Base-by-base conservation (phyloP, 305 asterid genomes). In the Coffea humblotiana region DNA sequence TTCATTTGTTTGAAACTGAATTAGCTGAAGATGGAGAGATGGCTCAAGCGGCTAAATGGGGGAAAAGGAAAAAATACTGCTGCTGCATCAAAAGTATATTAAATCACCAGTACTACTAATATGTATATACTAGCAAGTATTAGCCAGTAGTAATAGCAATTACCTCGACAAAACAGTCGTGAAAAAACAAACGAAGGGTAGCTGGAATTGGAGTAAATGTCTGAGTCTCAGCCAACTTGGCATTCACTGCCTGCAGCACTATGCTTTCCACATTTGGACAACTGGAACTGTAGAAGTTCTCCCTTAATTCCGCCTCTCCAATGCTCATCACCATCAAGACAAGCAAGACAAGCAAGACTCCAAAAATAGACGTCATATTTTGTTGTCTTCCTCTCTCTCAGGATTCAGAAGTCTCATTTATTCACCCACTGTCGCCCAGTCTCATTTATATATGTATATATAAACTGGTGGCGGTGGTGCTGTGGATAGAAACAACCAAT, bases 111-210 rank as follows among this genome's bases (percentile, higher is more conserved):
- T 37, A 37, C 40, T n/a, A n/a, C n/a, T n/a, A n/a, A n/a, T n/a
- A n/a, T n/a, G n/a, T n/a, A n/a, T n/a, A n/a, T n/a, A n/a, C 7
- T 3, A 52, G 60, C 3, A 29, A 6, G 7, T 18, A 4, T 21
- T 19, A 58, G 27, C 12, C 1, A 58, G 11, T 58, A 58, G 58
- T 29, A 29, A 29, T 29, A 29, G 32, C 32, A 37, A 37, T 37
- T 37, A 90, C 97, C 91, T 87, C 88, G 27, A 93, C 95, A 61
- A 90, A 86, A 75, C 97, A 93, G 79, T 93, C 97, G 14, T 93
- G 97, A 88, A 93, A 89, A 70, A 88, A 90, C 77, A 93, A 88
- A 32, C 97, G 95, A 68, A 89, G 81, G 15, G 95, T 90, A 67
- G 93, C 95, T 1, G 97, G 97, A 79, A 89, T 79, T 4, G 97